Conservation (phyloP, 225 moss, liverwort and hornwort genomes). For the Physcomitrium patens region DNA sequence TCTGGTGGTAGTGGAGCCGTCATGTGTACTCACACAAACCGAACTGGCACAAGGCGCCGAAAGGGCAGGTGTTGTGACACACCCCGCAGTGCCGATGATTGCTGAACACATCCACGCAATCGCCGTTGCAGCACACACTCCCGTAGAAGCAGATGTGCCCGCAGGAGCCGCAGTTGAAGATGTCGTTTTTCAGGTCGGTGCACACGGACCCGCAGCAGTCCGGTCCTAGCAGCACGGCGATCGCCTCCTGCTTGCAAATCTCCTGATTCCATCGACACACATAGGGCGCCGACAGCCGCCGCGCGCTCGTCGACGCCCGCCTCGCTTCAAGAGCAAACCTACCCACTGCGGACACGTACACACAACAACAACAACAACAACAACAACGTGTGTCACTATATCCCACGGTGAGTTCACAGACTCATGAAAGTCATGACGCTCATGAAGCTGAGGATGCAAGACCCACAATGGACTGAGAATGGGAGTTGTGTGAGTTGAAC, state of each 20-base stretch:
- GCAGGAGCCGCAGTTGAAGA: conserved; percentile 44
- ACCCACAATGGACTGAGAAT: no score
- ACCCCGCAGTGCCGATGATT: conserved; percentile 37
- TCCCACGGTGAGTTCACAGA: no score
- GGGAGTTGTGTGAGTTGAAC: no score
- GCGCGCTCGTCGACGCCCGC: conserved; percentile 2
- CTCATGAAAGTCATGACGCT: no score
- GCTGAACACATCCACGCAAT: conserved; percentile 46
- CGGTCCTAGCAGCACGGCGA: conserved; percentile 36
- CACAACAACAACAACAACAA: no score
- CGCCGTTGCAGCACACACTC: conserved; percentile 47
- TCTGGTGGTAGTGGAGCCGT: neutral
- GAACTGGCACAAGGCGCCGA: conserved; percentile 28
- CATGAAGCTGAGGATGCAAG: no score
- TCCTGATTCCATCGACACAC: conserved; percentile 37
- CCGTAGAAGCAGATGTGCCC: conserved; percentile 51
- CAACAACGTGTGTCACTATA: no score
- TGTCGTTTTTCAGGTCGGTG: conserved; percentile 36
- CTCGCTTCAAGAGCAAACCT: conserved; percentile 25
- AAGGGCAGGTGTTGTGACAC: conserved; percentile 35
- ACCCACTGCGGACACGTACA: conserved; percentile 24
- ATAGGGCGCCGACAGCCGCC: conserved; percentile 31
- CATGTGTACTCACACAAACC: conserved; percentile 49
- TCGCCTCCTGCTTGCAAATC: conserved; percentile 43
- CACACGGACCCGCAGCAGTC: conserved; percentile 46